Conservation (phyloP, 306 rosid species). For the Lathyrus tuberosus region DNA sequence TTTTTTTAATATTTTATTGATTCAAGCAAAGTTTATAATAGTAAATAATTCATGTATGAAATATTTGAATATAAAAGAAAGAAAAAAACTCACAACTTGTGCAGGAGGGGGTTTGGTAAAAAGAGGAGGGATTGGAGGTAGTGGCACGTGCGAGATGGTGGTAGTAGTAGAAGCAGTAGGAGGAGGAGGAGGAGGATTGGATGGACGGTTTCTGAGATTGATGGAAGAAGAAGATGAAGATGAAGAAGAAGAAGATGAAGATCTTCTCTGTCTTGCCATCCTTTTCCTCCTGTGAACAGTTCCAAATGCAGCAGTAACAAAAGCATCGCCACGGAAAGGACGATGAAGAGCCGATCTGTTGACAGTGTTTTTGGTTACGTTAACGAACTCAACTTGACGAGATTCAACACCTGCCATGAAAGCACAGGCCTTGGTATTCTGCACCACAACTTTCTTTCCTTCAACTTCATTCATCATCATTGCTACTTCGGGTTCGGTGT, state of each 20-base stretch:
- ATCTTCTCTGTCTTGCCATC: slow-evolving; percentile 71
- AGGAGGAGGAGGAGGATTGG: background rate
- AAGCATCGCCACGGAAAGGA: background rate
- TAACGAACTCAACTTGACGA: slow-evolving; percentile 46
- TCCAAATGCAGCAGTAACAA: slow-evolving; percentile 46
- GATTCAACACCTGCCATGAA: slow-evolving; percentile 64
- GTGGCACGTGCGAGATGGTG: slow-evolving; percentile 54
- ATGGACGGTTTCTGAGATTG: background rate
- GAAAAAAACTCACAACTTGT: slow-evolving; percentile 62
- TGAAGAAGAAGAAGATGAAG: slow-evolving; percentile 32
- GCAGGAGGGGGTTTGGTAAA: slow-evolving; percentile 39
- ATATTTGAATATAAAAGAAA: background rate
- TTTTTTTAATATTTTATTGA: too few species aligned
- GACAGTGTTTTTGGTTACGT: slow-evolving; percentile 45
- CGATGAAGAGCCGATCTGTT: slow-evolving; percentile 25
- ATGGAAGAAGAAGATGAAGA: slow-evolving; percentile 36
- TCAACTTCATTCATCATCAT: slow-evolving; percentile 62
- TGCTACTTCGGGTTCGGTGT: slow-evolving; percentile 49
- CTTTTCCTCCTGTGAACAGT: slow-evolving; percentile 69
- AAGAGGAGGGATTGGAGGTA: slow-evolving; percentile 8
- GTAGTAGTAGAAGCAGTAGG: slow-evolving; percentile 36
- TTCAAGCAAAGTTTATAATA: too few species aligned
- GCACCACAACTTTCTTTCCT: slow-evolving; percentile 36
- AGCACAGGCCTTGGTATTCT: slow-evolving; percentile 66
- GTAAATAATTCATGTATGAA: slow-evolving; percentile 27